A percentile compares a stretch with the other conserved stretches of the same genome.
Conservation (phyloP, 495 filamentous ascomycete genomes). For the Evernia prunastri region DNA sequence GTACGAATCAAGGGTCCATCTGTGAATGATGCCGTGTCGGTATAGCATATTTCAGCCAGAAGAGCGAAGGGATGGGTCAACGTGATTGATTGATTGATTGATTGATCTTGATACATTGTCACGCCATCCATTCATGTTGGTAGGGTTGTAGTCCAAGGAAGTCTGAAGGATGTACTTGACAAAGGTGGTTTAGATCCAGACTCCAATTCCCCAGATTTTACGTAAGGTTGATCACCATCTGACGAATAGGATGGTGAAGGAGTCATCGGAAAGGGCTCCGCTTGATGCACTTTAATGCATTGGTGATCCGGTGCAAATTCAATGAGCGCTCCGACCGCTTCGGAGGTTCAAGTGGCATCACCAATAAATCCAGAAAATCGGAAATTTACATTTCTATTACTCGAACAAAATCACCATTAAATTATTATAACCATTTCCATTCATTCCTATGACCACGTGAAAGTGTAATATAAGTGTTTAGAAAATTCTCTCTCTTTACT, state of each 20-base stretch:
- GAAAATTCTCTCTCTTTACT: background rate
- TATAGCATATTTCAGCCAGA: too few species aligned
- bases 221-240: constrained; percentile 7
- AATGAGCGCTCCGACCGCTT: too few species aligned
- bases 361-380: too few species aligned
- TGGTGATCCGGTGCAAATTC: too few species aligned
- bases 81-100: too few species aligned
- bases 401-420: constrained; percentile 10
- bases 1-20: too few species aligned
- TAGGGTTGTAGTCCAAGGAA: background rate
- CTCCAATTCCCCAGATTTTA: constrained; percentile 11
- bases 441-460: constrained; percentile 35
- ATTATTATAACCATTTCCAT: too few species aligned
- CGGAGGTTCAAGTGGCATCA: too few species aligned
- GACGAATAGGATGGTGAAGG: background rate
- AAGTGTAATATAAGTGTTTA: background rate
- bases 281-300: too few species aligned
- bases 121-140: background rate
- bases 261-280: constrained; percentile 4
- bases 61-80: too few species aligned
- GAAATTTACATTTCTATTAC: constrained; percentile 10
- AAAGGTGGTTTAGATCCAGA: constrained; percentile 5
- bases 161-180: background rate
- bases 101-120: background rate
- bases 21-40: too few species aligned